Evolutionary conservation across 2,329 filamentous ascomycete genomes (phyloP), one percentile per base, ranked within the genome.

Genomic region (Xylariaceae sp.): DNA sequence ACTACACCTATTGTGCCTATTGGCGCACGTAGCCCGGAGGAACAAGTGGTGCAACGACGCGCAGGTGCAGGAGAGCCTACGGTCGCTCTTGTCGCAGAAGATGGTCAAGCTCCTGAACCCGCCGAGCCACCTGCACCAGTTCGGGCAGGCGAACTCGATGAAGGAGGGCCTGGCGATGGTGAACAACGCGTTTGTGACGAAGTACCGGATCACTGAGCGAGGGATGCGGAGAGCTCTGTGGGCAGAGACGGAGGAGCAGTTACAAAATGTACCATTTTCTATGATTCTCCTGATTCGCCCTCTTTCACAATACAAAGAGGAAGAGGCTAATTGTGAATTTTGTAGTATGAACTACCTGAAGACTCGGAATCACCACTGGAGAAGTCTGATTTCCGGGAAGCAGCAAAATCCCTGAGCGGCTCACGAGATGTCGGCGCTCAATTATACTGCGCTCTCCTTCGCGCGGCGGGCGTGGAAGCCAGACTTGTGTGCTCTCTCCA

Each of bases 401-500:
- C 85, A 19, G 87, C 89, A 1, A 73, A 68, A 43, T 75, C 66
- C 4, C 62, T 94, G 13, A 69, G 80, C 48, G 94, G 90, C 1
- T 97, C 90, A 7, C 78, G 89, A 48, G 92, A 98, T 59, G 72
- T 94, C 8, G 92, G 89, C 1, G 85, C 88, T 2, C 89, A 97
- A 59, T 62, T 98, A 0, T 95, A 94, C 54, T 97, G 92, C 59
- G 85, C 89, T 3, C 63, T 97, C 21, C 70, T 98, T 3, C 81
- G 92, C 13, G 77, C 80, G n/a, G 78, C 75, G n/a, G 88, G 87
- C 3, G 78, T 97, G 5, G 79, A 88, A 47, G 73, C 86, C 4
- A 76, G 92, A 9, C 70, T 98, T 4, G 85, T 97, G 1, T 96
- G 88, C 60, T 98, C 92, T 4, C 66, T 98, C 3, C 92, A 98